A percentile compares a stretch with the other conserved stretches of the same genome.
Evolutionary conservation across 345 rosid genomes (phyloP).

Genomic region (Kernera saxatilis): DNA sequence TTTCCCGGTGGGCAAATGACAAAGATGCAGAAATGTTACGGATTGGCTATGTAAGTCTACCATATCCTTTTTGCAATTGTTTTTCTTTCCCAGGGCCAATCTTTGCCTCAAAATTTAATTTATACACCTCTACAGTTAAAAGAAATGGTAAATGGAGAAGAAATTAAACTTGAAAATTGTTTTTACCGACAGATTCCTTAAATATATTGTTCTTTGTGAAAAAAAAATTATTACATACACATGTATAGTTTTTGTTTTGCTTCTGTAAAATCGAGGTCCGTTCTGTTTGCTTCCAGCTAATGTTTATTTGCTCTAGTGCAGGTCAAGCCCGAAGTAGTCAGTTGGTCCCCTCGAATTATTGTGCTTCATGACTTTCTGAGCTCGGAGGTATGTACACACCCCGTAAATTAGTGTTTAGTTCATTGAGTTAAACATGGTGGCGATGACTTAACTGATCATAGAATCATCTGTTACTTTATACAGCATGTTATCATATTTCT

Average conservation of each 20-base stretch:
- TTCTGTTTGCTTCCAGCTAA: slow-evolving; percentile 14
- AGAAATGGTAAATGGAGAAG: not conserved
- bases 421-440: not conserved
- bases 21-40: slow-evolving; percentile 79
- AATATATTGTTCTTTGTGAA: not conserved
- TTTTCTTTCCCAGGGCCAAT: not conserved
- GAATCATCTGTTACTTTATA: not conserved
- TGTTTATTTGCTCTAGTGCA: slow-evolving; percentile 34
- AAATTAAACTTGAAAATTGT: not conserved
- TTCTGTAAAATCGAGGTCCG: not conserved
- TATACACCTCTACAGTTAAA: not conserved
- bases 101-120: not conserved
- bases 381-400: slow-evolving; percentile 55
- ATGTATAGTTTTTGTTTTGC: not conserved
- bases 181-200: not conserved
- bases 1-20: slow-evolving; percentile 58
- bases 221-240: not conserved
- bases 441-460: not conserved
- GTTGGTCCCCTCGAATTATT: slow-evolving; percentile 90
- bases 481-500: not conserved
- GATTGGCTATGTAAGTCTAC: slow-evolving; percentile 70
- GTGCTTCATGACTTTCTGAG: slow-evolving; percentile 84
- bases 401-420: not conserved
- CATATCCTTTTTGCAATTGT: not conserved
- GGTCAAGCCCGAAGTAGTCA: slow-evolving; percentile 92